Evolutionary conservation across 2,329 filamentous ascomycete genomes (phyloP).

Genomic region (Pyricularia grisea): DNA sequence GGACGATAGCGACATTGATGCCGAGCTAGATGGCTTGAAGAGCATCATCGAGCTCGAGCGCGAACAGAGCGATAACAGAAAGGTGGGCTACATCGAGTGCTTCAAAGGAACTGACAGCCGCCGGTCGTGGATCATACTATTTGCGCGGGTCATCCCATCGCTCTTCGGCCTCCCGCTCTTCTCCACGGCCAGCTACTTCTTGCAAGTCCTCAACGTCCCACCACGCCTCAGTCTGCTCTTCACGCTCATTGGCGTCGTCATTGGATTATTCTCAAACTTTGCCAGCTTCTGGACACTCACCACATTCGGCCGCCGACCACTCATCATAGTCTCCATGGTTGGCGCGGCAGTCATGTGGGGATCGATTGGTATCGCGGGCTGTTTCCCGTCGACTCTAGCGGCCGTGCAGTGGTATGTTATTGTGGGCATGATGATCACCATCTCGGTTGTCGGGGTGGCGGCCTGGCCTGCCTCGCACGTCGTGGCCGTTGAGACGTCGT

Average conservation of each 20-base stretch:
- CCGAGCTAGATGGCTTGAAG: constrained; percentile 29
- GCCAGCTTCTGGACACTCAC: background rate
- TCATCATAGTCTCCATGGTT: background rate
- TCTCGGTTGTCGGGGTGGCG: background rate
- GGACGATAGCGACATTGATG: constrained; percentile 26
- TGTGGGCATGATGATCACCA: background rate
- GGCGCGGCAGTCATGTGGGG: background rate
- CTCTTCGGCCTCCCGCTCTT: constrained; percentile 2
- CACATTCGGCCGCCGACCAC: background rate
- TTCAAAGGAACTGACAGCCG: constrained; percentile 26
- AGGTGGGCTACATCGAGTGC: constrained; percentile 24
- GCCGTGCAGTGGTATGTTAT: background rate
- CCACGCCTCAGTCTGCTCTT: constrained; percentile 3
- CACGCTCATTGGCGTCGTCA: background rate
- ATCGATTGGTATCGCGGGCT: background rate
- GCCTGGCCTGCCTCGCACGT: constrained; percentile 2
- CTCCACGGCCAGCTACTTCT: constrained; percentile 2
- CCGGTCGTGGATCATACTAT: constrained; percentile 18
- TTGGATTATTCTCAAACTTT: background rate
- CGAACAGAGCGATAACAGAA: constrained; percentile 13
- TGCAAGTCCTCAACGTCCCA: background rate
- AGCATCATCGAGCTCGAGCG: constrained; percentile 22
- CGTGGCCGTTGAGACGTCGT: background rate
- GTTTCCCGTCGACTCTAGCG: background rate
- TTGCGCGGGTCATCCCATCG: background rate